phyloP scores from a whole-genome alignment of 2,329 filamentous ascomycete genomes.

The Cordyceps fumosorosea region DNA sequence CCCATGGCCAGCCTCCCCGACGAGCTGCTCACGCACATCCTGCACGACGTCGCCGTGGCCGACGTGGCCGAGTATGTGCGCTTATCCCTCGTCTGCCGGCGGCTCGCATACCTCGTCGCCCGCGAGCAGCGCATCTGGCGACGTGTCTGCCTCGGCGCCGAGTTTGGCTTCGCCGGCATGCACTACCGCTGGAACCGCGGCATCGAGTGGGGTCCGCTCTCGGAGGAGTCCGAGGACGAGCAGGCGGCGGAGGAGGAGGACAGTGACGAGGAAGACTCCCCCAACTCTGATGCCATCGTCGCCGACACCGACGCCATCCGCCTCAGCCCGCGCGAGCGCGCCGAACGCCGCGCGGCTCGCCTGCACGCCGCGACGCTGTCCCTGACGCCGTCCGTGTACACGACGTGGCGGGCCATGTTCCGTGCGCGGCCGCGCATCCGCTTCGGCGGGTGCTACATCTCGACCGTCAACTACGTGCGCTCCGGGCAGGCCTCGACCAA shows the following conservation, averaged over 20 bases:
- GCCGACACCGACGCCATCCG: conserved; percentile 14
- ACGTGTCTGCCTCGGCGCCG: conserved; percentile 58
- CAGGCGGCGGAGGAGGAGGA: background rate
- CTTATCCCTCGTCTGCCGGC: conserved; percentile 75
- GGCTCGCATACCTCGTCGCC: conserved; percentile 74
- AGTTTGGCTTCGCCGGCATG: conserved; percentile 79
- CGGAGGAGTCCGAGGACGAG: conserved; percentile 17
- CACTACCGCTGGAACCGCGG: conserved; percentile 68
- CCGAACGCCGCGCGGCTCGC: conserved; percentile 26
- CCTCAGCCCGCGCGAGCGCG: conserved; percentile 31
- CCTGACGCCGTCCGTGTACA: conserved; percentile 40
- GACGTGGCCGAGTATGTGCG: conserved; percentile 75
- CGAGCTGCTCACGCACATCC: conserved; percentile 76
- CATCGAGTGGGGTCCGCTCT: conserved; percentile 47
- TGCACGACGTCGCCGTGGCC: conserved; percentile 61
- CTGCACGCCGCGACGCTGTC: conserved; percentile 31
- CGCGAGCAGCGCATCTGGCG: conserved; percentile 87
- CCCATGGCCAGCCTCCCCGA: conserved; percentile 72
- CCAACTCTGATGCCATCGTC: conserved; percentile 15
- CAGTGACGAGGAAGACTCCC: conserved; percentile 25
- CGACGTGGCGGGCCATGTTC: conserved; percentile 64
- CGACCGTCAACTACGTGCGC: conserved; percentile 90
- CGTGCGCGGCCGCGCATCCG: conserved; percentile 76
- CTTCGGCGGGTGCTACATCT: conserved; percentile 95
- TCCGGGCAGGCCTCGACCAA: conserved; percentile 67